Conservation (phyloP, 768 basidiomycete species). For the Rhodocollybia butyracea region DNA sequence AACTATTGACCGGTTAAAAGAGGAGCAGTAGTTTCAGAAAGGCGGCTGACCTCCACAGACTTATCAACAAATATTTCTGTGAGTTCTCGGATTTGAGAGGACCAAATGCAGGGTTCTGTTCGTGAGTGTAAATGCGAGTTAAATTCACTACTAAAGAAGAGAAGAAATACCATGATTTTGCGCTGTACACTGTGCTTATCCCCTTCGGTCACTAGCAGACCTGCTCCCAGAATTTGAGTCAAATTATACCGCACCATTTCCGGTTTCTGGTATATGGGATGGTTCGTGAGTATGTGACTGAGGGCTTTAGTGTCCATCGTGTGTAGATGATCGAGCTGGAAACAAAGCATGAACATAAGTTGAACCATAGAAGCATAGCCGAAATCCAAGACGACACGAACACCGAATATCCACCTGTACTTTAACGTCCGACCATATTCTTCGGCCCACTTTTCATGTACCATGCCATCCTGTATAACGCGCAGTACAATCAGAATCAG, state of each 20-base stretch:
- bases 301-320: constrained; percentile 63
- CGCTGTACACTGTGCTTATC: constrained; percentile 47
- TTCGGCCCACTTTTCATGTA: constrained; percentile 30
- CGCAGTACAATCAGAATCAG: background rate
- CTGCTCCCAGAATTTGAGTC: constrained; percentile 39
- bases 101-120: constrained; percentile 45
- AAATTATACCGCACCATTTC: constrained; percentile 34
- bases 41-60: constrained; percentile 10
- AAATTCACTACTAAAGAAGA: background rate
- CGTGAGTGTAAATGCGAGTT: background rate
- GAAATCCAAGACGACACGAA: constrained; percentile 21
- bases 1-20: constrained; percentile 18
- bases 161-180: constrained; percentile 36
- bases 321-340: constrained; percentile 41
- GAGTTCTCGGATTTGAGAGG: constrained; percentile 36
- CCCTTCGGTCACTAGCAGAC: constrained; percentile 47
- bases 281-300: constrained; percentile 59
- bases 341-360: background rate
- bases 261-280: constrained; percentile 55
- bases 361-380: no score
- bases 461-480: constrained; percentile 14
- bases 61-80: constrained; percentile 35
- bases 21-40: background rate
- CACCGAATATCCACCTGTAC: constrained; percentile 29
- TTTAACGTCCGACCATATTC: constrained; percentile 32